Percentiles rank a stretch among this genome's conserved stretches.
Conservation (phyloP, 345 rosid species). For the Arabis hirsuta region DNA sequence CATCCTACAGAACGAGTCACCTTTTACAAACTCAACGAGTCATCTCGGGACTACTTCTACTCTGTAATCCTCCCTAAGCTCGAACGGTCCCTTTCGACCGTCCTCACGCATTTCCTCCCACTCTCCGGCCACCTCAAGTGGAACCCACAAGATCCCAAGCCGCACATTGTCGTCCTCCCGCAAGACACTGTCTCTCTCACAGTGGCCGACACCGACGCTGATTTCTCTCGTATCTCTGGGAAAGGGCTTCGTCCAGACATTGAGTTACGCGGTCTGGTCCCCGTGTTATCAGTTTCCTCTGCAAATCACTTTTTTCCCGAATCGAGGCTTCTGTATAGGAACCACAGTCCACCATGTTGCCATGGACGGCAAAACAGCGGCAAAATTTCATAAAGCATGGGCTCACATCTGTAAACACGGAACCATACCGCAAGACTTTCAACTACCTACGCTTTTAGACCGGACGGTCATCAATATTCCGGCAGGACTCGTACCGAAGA, state of each 20-base stretch:
- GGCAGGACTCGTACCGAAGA: not conserved
- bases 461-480: conserved; percentile 38
- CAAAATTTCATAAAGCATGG: conserved; percentile 43
- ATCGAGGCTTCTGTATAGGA: conserved; percentile 43
- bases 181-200: conserved; percentile 42
- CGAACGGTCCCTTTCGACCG: conserved; percentile 39
- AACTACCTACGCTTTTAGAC: conserved; percentile 39
- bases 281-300: conserved; percentile 20
- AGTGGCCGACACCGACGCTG: conserved; percentile 35
- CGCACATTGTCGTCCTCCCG: conserved; percentile 33
- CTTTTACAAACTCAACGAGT: conserved; percentile 38
- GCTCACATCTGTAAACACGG: conserved; percentile 35
- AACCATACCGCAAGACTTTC: not conserved
- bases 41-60: conserved; percentile 33
- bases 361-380: conserved; percentile 31
- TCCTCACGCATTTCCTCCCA: conserved; percentile 50
- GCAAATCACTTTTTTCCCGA: conserved; percentile 36
- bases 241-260: conserved; percentile 15
- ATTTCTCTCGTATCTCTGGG: conserved; percentile 30
- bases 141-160: conserved; percentile 33
- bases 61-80: conserved; percentile 41
- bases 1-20: conserved; percentile 21
- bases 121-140: conserved; percentile 44
- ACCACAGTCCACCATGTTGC: conserved; percentile 33
- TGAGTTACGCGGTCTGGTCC: conserved; percentile 33